Percentiles rank a stretch among this genome's conserved stretches.
Evolutionary conservation across 495 filamentous ascomycete species (phyloP).

Genomic region (Entonaema liquescens): DNA sequence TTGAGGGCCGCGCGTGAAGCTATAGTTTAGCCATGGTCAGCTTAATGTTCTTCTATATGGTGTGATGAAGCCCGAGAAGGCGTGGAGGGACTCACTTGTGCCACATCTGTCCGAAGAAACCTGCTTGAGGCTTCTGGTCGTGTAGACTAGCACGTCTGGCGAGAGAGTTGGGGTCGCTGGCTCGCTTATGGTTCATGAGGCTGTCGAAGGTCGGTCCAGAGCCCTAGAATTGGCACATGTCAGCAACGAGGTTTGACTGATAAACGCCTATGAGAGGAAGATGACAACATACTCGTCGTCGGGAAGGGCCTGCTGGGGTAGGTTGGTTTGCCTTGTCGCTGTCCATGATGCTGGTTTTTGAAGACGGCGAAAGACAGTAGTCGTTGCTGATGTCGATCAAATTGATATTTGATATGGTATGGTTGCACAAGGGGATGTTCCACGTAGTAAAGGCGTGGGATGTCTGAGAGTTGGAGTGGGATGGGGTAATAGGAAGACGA

Average conservation of each 20-base stretch:
- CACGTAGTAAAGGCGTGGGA: background rate
- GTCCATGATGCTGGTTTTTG: conserved; percentile 36
- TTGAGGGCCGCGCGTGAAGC: conserved; percentile 43
- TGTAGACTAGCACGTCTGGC: conserved; percentile 55
- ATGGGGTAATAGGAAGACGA: background rate
- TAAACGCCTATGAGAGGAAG: no score
- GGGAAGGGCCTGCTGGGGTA: conserved; percentile 19
- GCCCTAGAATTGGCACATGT: conserved; percentile 31
- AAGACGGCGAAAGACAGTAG: background rate
- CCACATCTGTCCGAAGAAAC: conserved; percentile 59
- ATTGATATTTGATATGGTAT: conserved; percentile 1
- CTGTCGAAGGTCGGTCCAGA: conserved; percentile 53
- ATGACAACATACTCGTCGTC: conserved; percentile 39
- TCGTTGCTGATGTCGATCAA: background rate
- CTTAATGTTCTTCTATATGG: background rate
- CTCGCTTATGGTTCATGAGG: conserved; percentile 56
- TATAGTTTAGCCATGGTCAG: conserved; percentile 9
- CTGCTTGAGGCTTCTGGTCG: conserved; percentile 54
- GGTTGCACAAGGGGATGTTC: background rate
- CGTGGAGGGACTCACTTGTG: conserved; percentile 55
- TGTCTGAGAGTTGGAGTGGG: background rate
- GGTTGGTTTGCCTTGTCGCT: conserved; percentile 24
- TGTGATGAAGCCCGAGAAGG: background rate
- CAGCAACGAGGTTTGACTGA: background rate
- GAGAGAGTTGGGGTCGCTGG: conserved; percentile 47